These are phyloP conservation scores for Protoeuglena noctilucae DNA, from an alignment of 139 green algal species.

Conservation along the genomic window DNA sequence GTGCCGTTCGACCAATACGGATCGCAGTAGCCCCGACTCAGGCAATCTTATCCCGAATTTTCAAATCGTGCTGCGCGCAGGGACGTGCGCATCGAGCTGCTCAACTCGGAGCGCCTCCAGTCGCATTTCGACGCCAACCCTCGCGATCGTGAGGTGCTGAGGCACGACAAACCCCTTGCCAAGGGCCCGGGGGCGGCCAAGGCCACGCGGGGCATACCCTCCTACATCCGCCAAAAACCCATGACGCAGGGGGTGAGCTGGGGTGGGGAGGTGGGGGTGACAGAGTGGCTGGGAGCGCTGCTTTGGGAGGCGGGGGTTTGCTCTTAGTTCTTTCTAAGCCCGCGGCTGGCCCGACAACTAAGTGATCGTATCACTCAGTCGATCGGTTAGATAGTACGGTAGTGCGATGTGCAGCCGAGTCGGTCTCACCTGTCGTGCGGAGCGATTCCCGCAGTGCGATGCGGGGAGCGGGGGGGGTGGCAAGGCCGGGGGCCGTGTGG, in stretches of 20 bases:
- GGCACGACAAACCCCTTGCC: slow-evolving; percentile 61
- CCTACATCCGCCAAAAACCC: slow-evolving; percentile 32
- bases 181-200: slow-evolving; percentile 22
- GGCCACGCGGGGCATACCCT: slow-evolving; percentile 59
- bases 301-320: no score
- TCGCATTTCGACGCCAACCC: slow-evolving; percentile 77
- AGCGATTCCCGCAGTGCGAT: no score
- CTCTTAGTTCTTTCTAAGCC: no score
- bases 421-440: no score
- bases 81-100: slow-evolving; percentile 75
- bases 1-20: neutral
- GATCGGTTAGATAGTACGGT: no score
- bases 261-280: no score
- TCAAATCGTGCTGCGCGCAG: slow-evolving; percentile 45
- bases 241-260: neutral
- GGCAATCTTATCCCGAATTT: neutral
- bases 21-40: neutral
- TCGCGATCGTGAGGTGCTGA: slow-evolving; percentile 41
- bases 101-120: slow-evolving; percentile 63
- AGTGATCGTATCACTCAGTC: no score
- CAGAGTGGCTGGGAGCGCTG: no score
- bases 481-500: neutral
- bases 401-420: no score
- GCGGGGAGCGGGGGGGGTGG: no score
- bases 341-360: no score